A percentile compares a stretch with the other conserved stretches of the same genome.
Conservation (phyloP, 1,284 basidiomycete species). For the Exsudoporus floridanus region DNA sequence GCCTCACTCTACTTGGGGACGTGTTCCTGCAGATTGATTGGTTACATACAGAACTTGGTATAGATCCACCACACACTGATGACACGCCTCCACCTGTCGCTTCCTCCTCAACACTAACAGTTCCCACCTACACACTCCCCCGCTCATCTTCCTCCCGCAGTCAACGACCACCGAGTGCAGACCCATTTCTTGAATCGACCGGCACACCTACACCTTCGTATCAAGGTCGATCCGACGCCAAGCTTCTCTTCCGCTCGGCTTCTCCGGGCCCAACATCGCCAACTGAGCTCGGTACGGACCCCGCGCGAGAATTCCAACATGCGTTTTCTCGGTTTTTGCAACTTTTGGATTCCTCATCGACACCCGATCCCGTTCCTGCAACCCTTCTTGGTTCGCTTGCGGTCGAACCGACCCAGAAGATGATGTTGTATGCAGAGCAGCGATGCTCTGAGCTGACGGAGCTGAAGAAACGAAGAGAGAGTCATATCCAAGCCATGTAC, state of each 20-base stretch:
- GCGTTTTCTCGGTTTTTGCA: conserved; percentile 62
- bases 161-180: conserved; percentile 32
- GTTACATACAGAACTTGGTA: conserved; percentile 77
- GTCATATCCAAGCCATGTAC: conserved; percentile 81
- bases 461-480: conserved; percentile 66
- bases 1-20: conserved; percentile 61
- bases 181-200: conserved; percentile 50
- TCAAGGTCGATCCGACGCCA: conserved; percentile 32
- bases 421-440: conserved; percentile 62
- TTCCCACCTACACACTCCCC: conserved; percentile 36
- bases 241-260: conserved; percentile 30
- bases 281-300: conserved; percentile 21
- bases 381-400: conserved; percentile 47
- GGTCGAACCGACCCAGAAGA: conserved; percentile 65
- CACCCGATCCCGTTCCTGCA: conserved; percentile 35
- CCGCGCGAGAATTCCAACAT: conserved; percentile 48
- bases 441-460: conserved; percentile 64
- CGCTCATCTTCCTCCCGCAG: conserved; percentile 42
- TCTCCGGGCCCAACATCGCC: conserved; percentile 30
- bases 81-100: conserved; percentile 29
- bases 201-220: conserved; percentile 50
- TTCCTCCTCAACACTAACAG: conserved; percentile 41
- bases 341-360: conserved; percentile 59
- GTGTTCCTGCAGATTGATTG: conserved; percentile 74
- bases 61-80: conserved; percentile 53